These are phyloP conservation scores for Mycosphaerella sp. DNA, from an alignment of 2,329 filamentous ascomycete genomes.

Conservation along the genomic window DNA sequence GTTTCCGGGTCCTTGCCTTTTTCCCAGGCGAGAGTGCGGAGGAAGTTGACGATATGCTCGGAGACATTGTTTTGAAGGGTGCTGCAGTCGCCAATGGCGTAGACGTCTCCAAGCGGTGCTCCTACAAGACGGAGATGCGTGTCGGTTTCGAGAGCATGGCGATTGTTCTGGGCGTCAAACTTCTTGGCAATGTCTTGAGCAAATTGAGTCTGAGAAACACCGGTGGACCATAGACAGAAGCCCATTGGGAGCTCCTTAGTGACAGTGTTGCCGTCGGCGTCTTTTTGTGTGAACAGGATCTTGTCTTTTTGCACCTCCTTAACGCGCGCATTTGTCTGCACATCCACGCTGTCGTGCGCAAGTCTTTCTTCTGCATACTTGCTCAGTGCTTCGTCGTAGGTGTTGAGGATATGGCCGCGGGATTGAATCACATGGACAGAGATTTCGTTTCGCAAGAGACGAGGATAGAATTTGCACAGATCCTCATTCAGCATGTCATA, in stretches of 20 bases:
- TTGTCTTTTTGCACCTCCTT: slow-evolving; percentile 78
- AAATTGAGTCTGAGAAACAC: slow-evolving; percentile 78
- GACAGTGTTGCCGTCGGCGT: slow-evolving; percentile 63
- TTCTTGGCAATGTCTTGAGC: slow-evolving; percentile 70
- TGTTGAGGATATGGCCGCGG: slow-evolving; percentile 91
- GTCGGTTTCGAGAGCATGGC: slow-evolving; percentile 88
- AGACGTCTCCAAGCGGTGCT: slow-evolving; percentile 86
- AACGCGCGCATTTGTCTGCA: slow-evolving; percentile 88
- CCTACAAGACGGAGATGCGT: slow-evolving; percentile 84
- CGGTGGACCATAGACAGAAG: slow-evolving; percentile 97
- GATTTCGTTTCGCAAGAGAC: slow-evolving; percentile 90
- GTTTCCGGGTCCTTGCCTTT: slow-evolving; percentile 82
- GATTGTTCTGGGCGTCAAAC: slow-evolving; percentile 74
- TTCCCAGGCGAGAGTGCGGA: slow-evolving; percentile 85
- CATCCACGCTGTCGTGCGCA: slow-evolving; percentile 80
- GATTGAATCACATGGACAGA: slow-evolving; percentile 97
- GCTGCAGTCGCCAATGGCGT: slow-evolving; percentile 90
- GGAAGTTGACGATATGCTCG: slow-evolving; percentile 82
- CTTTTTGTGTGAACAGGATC: slow-evolving; percentile 82
- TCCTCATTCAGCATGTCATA: slow-evolving; percentile 97
- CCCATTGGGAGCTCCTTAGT: slow-evolving; percentile 92
- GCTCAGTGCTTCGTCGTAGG: slow-evolving; percentile 91
- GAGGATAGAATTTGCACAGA: slow-evolving; percentile 73
- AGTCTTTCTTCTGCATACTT: slow-evolving; percentile 89
- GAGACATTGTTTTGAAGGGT: slow-evolving; percentile 98